These are phyloP conservation scores for Gnaphalium uliginosum DNA, from an alignment of 129 eudicot genomes.

Conservation along the genomic window DNA sequence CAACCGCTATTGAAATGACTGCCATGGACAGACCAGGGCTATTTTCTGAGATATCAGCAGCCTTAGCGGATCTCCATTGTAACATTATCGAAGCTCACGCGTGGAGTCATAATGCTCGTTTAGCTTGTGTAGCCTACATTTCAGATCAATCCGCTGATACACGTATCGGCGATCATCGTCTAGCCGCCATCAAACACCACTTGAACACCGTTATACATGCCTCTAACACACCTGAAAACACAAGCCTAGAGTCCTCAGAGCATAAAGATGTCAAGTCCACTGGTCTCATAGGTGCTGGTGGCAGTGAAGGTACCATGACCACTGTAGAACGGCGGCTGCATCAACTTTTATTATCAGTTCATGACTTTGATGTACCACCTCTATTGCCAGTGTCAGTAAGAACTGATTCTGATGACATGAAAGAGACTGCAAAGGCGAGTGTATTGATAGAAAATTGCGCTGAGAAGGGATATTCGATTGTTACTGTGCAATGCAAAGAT, in stretches of 20 bases:
- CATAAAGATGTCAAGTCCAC: constrained; percentile 57
- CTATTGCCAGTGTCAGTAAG: constrained; percentile 15
- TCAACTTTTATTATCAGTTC: constrained; percentile 61
- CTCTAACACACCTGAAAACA: constrained; percentile 33
- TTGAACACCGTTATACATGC: constrained; percentile 58
- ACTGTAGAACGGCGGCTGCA: constrained; percentile 70
- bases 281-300: constrained; percentile 39
- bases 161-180: constrained; percentile 56
- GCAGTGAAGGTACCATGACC: constrained; percentile 50
- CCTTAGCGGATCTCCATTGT: constrained; percentile 69
- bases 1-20: constrained; percentile 66
- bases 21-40: constrained; percentile 77
- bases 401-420: constrained; percentile 21
- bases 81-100: constrained; percentile 82
- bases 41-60: constrained; percentile 84
- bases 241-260: constrained; percentile 22
- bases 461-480: constrained; percentile 63
- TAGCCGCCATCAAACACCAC: constrained; percentile 61
- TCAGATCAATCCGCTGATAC: constrained; percentile 46
- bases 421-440: constrained; percentile 39
- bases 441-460: constrained; percentile 54
- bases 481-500: constrained; percentile 49
- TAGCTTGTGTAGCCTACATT: constrained; percentile 77
- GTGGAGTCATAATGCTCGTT: constrained; percentile 78
- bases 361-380: constrained; percentile 60